These are phyloP conservation scores for Penicillium odoratum DNA, from an alignment of 495 filamentous ascomycete species.

Conservation along the genomic window DNA sequence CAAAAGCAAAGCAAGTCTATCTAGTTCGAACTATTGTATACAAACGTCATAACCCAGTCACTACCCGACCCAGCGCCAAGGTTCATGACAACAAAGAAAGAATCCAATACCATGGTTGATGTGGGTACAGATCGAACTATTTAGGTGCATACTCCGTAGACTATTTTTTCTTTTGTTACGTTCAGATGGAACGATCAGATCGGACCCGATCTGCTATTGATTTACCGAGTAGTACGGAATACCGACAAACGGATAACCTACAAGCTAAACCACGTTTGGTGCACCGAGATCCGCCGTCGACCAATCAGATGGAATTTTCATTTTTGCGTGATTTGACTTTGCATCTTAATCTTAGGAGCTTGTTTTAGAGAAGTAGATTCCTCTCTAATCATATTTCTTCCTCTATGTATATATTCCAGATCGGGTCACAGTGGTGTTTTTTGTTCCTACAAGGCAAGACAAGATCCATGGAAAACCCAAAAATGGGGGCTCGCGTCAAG, in stretches of 20 bases:
- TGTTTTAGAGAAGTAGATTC: background rate
- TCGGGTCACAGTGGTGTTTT: background rate
- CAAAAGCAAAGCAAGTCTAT: too few species aligned
- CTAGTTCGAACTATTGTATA: too few species aligned
- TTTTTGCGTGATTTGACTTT: too few species aligned
- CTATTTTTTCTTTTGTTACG: background rate
- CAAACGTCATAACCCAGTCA: too few species aligned
- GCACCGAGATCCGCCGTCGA: conserved; percentile 40
- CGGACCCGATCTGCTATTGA: background rate
- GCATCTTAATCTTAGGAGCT: background rate
- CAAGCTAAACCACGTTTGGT: conserved; percentile 1
- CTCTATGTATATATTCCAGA: too few species aligned
- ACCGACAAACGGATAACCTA: conserved; percentile 34
- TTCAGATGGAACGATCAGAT: background rate
- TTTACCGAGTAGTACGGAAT: background rate
- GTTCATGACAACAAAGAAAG: background rate
- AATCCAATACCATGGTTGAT: background rate
- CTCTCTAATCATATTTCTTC: background rate
- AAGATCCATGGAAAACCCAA: background rate
- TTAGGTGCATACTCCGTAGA: too few species aligned
- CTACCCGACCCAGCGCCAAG: too few species aligned
- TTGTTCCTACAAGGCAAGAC: background rate
- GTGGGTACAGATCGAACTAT: too few species aligned
- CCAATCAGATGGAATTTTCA: conserved; percentile 24
- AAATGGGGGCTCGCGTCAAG: conserved; percentile 15